A percentile compares a stretch with the other conserved stretches of the same genome.
Evolutionary conservation across 129 eudicot genomes (phyloP).

Genomic region (Scalesia atractyloides): DNA sequence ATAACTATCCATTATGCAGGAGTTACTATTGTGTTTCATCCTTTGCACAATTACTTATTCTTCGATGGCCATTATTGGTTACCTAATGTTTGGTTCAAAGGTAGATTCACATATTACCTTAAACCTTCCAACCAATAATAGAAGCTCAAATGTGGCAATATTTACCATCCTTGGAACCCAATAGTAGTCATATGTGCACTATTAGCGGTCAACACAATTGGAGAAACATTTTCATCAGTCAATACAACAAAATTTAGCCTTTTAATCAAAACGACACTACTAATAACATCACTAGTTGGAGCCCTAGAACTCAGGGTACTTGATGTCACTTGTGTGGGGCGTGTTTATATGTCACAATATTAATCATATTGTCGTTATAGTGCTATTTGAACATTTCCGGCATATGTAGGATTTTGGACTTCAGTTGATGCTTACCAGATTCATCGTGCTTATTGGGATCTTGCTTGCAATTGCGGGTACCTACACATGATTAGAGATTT

Average conservation of each 20-base stretch:
- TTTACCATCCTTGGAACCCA: background rate
- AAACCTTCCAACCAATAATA: slow-evolving; percentile 22
- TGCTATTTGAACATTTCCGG: slow-evolving; percentile 82
- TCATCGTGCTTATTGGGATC: slow-evolving; percentile 47
- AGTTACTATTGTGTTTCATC: slow-evolving; percentile 9
- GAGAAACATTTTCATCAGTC: background rate
- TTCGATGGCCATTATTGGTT: slow-evolving; percentile 15
- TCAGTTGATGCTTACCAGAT: slow-evolving; percentile 38
- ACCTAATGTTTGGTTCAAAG: slow-evolving; percentile 24
- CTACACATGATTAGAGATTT: slow-evolving; percentile 50
- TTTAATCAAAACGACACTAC: slow-evolving; percentile 47
- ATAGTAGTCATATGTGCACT: slow-evolving; percentile 1
- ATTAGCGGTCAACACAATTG: slow-evolving; percentile 9
- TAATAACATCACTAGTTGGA: slow-evolving; percentile 62
- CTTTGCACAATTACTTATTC: slow-evolving; percentile 15
- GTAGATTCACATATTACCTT: slow-evolving; percentile 21
- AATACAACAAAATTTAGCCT: slow-evolving; percentile 31
- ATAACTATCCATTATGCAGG: slow-evolving; percentile 12
- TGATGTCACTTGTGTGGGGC: slow-evolving; percentile 95
- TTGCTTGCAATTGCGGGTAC: slow-evolving; percentile 58
- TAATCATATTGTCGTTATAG: slow-evolving; percentile 65
- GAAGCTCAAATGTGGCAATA: slow-evolving; percentile 21
- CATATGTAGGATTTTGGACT: slow-evolving; percentile 40
- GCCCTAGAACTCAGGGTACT: slow-evolving; percentile 59
- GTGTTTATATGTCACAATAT: slow-evolving; percentile 66